Percentiles rank a stretch among this genome's conserved stretches.
Evolutionary conservation across 805 yeast genomes (phyloP).

Genomic region (Cyberlindnera bimundalis): DNA sequence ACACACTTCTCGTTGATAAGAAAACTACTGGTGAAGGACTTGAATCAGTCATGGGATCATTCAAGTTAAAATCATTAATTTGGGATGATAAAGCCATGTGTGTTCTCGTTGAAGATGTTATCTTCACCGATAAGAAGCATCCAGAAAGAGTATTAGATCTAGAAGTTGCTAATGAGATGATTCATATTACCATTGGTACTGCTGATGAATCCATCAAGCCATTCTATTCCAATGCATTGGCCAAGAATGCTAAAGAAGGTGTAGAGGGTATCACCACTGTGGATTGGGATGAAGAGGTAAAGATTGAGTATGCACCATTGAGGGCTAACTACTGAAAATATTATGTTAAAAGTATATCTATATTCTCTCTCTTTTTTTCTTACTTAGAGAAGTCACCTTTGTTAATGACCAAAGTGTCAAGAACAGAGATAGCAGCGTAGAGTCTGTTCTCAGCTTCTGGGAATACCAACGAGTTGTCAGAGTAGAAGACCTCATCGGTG

Average conservation of each 20-base stretch:
- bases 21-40: constrained; percentile 7
- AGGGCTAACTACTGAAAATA: constrained; percentile 18
- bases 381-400: constrained; percentile 54
- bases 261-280: constrained; percentile 11
- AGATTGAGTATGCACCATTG: constrained; percentile 10
- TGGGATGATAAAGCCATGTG: constrained; percentile 55
- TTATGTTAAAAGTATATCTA: neutral
- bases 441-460: constrained; percentile 95
- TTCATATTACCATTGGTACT: constrained; percentile 79
- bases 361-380: neutral
- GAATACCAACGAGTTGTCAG: constrained; percentile 81
- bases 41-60: constrained; percentile 28
- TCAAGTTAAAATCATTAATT: constrained; percentile 42
- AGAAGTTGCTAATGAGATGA: constrained; percentile 38
- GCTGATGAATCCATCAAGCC: constrained; percentile 43
- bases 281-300: constrained; percentile 10
- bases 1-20: constrained; percentile 9
- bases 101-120: constrained; percentile 39
- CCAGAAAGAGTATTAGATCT: constrained; percentile 18
- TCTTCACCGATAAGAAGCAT: constrained; percentile 9
- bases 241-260: constrained; percentile 19
- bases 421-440: constrained; percentile 92
- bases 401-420: constrained; percentile 85
- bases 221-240: constrained; percentile 46
- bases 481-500: constrained; percentile 86